Conservation (phyloP, 768 basidiomycete species). For the Mycena capillaripes region DNA sequence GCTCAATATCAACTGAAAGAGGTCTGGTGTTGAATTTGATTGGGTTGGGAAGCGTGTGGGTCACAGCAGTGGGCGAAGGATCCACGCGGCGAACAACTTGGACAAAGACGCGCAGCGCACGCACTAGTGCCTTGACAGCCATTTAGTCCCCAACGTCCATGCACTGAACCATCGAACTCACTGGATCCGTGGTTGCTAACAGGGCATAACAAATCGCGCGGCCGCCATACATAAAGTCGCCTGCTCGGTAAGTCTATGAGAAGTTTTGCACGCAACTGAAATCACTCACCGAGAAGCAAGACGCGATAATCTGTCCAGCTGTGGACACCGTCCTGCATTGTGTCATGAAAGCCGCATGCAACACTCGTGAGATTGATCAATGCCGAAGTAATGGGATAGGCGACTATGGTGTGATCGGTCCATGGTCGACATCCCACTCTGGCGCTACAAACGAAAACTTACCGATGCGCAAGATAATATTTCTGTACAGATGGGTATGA, state of each 20-base stretch:
- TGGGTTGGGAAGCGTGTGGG: too few relatives aligned
- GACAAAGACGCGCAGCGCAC: not conserved
- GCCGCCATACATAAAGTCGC: conserved; percentile 31
- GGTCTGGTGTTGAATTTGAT: too few relatives aligned
- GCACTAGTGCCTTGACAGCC: not conserved
- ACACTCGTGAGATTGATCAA: conserved; percentile 36
- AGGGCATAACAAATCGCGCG: conserved; percentile 32
- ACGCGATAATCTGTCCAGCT: conserved; percentile 31
- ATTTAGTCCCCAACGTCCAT: too few relatives aligned
- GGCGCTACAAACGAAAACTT: not conserved
- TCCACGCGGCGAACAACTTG: too few relatives aligned
- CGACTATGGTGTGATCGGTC: too few relatives aligned
- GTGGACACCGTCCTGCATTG: conserved; percentile 31
- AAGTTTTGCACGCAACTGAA: not conserved
- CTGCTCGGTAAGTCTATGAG: not conserved
- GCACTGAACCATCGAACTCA: not conserved
- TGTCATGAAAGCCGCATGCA: conserved; percentile 32
- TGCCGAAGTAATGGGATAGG: conserved; percentile 35
- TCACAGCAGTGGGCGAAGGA: too few relatives aligned
- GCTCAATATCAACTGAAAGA: too few relatives aligned
- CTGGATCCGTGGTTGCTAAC: conserved; percentile 31
- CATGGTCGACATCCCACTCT: too few relatives aligned
- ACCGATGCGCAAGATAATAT: conserved; percentile 38
- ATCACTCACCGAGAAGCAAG: conserved; percentile 9
- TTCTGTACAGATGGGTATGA: conserved; percentile 25